These are phyloP conservation scores for Scheffersomyces titani DNA, from an alignment of 1,139 yeast genomes.

Conservation along the genomic window DNA sequence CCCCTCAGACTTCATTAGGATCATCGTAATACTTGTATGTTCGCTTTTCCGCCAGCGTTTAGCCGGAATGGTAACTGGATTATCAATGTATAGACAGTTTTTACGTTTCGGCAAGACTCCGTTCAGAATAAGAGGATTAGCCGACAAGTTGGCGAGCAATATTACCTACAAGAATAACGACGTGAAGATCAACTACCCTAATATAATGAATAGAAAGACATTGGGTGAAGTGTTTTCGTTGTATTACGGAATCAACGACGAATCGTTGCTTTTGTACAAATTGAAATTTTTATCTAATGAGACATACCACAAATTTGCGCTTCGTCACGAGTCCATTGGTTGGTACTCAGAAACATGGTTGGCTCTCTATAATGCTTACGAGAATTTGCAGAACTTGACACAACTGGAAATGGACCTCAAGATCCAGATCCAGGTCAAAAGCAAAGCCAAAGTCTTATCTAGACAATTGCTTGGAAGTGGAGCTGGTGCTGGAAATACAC, in stretches of 20 bases:
- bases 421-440: conserved; percentile 26
- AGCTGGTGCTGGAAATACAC: neutral
- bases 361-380: conserved; percentile 23
- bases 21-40: conserved; percentile 33
- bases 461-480: conserved; percentile 34
- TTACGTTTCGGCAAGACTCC: conserved; percentile 75
- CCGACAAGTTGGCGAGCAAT: conserved; percentile 19
- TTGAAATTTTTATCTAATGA: conserved; percentile 17
- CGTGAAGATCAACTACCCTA: conserved; percentile 10
- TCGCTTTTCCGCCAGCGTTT: conserved; percentile 38
- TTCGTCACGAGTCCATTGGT: conserved; percentile 25
- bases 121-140: conserved; percentile 45
- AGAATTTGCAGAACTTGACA: conserved; percentile 14
- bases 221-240: conserved; percentile 20
- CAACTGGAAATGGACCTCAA: conserved; percentile 26
- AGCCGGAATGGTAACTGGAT: conserved; percentile 48
- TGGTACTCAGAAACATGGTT: conserved; percentile 31
- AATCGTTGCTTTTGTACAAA: conserved; percentile 21
- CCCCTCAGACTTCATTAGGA: conserved; percentile 42
- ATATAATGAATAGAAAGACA: conserved; percentile 13
- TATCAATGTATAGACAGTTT: conserved; percentile 65
- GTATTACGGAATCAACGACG: conserved; percentile 26
- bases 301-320: conserved; percentile 13
- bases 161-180: conserved; percentile 9
- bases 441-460: conserved; percentile 37